Base-by-base conservation (phyloP, 495 filamentous ascomycete genomes). In the Parathielavia appendiculata region DNA sequence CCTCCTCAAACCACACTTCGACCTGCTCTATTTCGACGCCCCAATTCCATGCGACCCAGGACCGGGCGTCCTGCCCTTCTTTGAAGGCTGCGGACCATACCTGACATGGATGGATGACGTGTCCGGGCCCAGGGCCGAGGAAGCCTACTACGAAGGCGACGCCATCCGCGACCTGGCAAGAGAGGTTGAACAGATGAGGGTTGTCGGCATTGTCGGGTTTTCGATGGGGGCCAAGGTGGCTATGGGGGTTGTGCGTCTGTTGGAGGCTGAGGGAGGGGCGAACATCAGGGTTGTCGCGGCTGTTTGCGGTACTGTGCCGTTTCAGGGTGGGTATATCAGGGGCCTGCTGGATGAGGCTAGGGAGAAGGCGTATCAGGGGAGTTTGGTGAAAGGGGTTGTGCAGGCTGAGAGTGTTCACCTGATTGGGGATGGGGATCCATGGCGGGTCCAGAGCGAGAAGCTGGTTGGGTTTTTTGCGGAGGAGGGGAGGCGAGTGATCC, bases 161-260 rank as follows among this genome's bases (percentile, higher is more conserved):
- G n/a, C 16, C 2, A 2, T 51, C 4, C 35, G 20, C 20, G 14
- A 34, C 19, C 5, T 39, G 11, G 35, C 30, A 16, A 16, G 23
- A 22, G 51, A 41, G 38, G 23, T 30, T 7, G 4, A 22, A 7
- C 10, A 12, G 38, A 1, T 30, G 45, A n/a, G 26, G 19, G 30
- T 69, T 26, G 65, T 68, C 1, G 69, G 69, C 11, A n/a, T 71
- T 5, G 51, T 71, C 0, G 69, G 55, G 26, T 70, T 71, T 30
- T 70, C 68, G 11, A 66, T 68, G 40, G 69, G 69, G 6, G 67
- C 63, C 1, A 70, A 70, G 49, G 62, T 62, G 2, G 66, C 54
- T 17, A 56, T 61, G 17, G 56, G 67, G 26, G 57, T 70, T 9
- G 38, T 63, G 5, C 43, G 68, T 11, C 26, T 51, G 20, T 52